Base-by-base conservation (phyloP, 805 yeast genomes). In the Saccharomycopsis babjevae region DNA sequence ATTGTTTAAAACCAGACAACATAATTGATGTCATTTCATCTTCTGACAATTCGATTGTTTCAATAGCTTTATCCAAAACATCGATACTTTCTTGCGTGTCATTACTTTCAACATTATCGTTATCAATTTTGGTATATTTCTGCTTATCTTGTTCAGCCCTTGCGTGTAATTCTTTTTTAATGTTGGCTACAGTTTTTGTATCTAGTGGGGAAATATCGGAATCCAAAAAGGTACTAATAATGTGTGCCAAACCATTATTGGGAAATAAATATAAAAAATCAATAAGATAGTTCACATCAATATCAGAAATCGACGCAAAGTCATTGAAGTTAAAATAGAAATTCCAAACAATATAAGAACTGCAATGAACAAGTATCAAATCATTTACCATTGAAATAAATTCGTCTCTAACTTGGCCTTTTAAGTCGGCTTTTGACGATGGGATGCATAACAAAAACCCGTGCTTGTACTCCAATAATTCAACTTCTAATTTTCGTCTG, bases 271-370 rank as follows among this genome's bases (percentile, higher is more conserved):
- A 73, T 52, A 88, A 74, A 68, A 82, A 89, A 40, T 73, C 77
- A n/a, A 77, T 66, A 1, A 89, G 65, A 4, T 77, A 69, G 10
- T 71, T 71, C 18, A 75, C 67, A 57, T 84, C 85, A 56, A 87
- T 69, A 1, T 79, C 77, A 10, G 74, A 71, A 5, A 90, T 69
- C 3, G 76, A 72, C 5, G 69, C 69, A 7, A 78, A 79, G 70
- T 91, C 96, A 30, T 74, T 66, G 86, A 93, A 87, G 65, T 91
- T 94, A 61, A 90, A 80, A 67, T 82, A 83, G 11, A 85, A 68
- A 43, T 79, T 76, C 96, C 97, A 92, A 0, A 91, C 89, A 36
- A 79, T 73, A 42, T 81, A 75, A 5, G 83, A 83, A 1, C 79
- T 77, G 25, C 85, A 81, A 46, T 82, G 79, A 16, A 93, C 82